Base-by-base conservation (phyloP, 2,329 filamentous ascomycete genomes). In the Ramularia endophylla region DNA sequence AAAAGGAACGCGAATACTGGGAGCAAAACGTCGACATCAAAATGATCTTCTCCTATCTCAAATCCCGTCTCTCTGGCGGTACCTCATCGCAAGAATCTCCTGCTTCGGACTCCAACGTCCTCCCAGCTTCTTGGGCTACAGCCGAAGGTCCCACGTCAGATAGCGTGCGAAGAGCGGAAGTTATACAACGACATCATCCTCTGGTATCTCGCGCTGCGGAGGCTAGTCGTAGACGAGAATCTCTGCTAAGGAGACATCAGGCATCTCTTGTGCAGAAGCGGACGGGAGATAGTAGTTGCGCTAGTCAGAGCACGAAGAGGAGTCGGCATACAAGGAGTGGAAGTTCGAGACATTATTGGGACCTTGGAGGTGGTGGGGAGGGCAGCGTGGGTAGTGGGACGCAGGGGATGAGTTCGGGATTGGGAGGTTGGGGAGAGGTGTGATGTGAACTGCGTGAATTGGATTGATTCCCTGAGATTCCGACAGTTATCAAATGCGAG, bases 1-100 rank as follows among this genome's bases (percentile, higher is more conserved):
- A 50, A 57, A 62, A 66, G 34, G 77, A 80, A 44, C 70, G 70
- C 16, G 85, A 92, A 27, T 92, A 95, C 59, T 98, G 92, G 92
- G 89, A 97, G 65, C 81, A 83, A 46, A 86, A 95, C 40, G 75
- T 97, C 4, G 89, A 97, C 57, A 78, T 95, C 51, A 85, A 85
- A 59, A 84, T 95, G 62, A 85, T 97, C 25, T 97, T 97, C 69
- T 80, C 82, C 36, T 97, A 92, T 59, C 74, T 95, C 20, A 78
- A 82, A 43, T 84, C 79, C 13, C 81, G 86, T 44, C 90, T 94
- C 62, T 72, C 78, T 43, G 69, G 64, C 11, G 41, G 59, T 36
- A 56, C 59, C n/a, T 37, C 41, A 20, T 35, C 42, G 18, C 31
- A 45, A 2, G 29, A 36, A 3, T 17, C 35, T 13, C 27, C 45